These are phyloP conservation scores for Talaromyces liani DNA, from an alignment of 495 filamentous ascomycete genomes.

Conservation along the genomic window DNA sequence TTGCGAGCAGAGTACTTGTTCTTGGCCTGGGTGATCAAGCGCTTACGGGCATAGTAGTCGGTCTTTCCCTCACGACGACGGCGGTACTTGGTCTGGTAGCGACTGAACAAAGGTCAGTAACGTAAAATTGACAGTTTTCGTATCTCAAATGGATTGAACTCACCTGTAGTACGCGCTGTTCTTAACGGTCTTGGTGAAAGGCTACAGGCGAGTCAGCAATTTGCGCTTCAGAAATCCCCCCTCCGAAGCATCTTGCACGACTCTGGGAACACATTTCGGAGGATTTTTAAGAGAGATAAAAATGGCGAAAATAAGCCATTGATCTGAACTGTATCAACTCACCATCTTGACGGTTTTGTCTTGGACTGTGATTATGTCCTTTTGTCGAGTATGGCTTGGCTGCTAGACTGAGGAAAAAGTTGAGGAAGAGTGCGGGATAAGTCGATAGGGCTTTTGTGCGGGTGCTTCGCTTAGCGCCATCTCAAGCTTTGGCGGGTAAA, in stretches of 20 bases:
- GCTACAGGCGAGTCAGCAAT: slow-evolving; percentile 95
- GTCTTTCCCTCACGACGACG: slow-evolving; percentile 95
- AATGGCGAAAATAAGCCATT: slow-evolving; percentile 17
- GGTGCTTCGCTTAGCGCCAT: slow-evolving; percentile 35
- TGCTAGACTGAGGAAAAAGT: slow-evolving; percentile 1
- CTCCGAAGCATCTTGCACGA: slow-evolving; percentile 98
- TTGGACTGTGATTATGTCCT: slow-evolving; percentile 23
- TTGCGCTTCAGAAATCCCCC: slow-evolving; percentile 80
- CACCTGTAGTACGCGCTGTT: slow-evolving; percentile 96
- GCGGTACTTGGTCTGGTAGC: slow-evolving; percentile 99
- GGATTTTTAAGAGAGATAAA: slow-evolving; percentile 1
- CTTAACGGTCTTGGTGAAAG: slow-evolving; percentile 94
- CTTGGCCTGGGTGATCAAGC: slow-evolving; percentile 99
- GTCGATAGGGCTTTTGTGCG: slow-evolving; percentile 30
- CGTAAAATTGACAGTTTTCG: not conserved
- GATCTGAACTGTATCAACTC: slow-evolving; percentile 24
- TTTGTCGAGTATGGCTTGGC: slow-evolving; percentile 21
- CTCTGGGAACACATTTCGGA: slow-evolving; percentile 33
- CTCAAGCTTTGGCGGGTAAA: not conserved
- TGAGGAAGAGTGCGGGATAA: slow-evolving; percentile 25
- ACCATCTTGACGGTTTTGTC: slow-evolving; percentile 42
- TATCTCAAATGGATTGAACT: slow-evolving; percentile 27
- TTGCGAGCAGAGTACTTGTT: slow-evolving; percentile 77
- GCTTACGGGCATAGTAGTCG: slow-evolving; percentile 99
- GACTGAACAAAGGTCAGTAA: slow-evolving; percentile 47